phyloP scores from a whole-genome alignment of 495 filamentous ascomycete genomes.

The Elasticomyces elasticus region DNA sequence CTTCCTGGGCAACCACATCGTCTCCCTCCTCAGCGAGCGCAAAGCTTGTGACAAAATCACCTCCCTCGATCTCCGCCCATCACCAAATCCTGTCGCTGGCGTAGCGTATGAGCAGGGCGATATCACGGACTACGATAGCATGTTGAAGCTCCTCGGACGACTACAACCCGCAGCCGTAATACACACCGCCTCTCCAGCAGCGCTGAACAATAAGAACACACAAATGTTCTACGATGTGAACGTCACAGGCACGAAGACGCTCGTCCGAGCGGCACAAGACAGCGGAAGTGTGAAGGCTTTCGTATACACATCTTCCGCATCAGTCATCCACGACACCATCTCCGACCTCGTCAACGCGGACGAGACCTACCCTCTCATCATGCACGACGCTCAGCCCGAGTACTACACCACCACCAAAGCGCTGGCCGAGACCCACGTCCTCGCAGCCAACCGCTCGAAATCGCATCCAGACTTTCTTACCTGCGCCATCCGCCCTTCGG shows the following conservation, averaged over 20 bases:
- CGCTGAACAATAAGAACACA: constrained; percentile 14
- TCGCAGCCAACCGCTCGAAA: constrained; percentile 69
- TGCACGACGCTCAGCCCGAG: constrained; percentile 61
- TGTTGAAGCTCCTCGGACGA: constrained; percentile 56
- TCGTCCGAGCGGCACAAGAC: constrained; percentile 66
- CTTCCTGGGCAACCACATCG: constrained; percentile 45
- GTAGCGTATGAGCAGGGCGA: constrained; percentile 77
- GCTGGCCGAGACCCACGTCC: constrained; percentile 72
- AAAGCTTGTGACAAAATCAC: constrained; percentile 50
- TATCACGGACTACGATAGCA: constrained; percentile 61
- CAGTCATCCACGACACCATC: constrained; percentile 71
- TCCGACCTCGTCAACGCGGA: constrained; percentile 80
- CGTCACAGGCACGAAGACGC: constrained; percentile 72
- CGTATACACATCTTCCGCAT: constrained; percentile 88
- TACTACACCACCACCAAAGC: constrained; percentile 73
- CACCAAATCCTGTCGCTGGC: constrained; percentile 44
- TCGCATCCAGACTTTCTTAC: constrained; percentile 33
- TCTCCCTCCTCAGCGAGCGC: constrained; percentile 36
- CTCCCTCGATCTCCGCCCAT: constrained; percentile 78
- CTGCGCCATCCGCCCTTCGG: constrained; percentile 19
- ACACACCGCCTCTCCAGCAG: constrained; percentile 60
- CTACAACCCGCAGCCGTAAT: constrained; percentile 82
- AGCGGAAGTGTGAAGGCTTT: constrained; percentile 79
- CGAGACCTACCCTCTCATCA: constrained; percentile 74
- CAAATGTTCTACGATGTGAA: constrained; percentile 73